Evolutionary conservation across 2,329 filamentous ascomycete species (phyloP).

Genomic region (Fonsecaea nubica): DNA sequence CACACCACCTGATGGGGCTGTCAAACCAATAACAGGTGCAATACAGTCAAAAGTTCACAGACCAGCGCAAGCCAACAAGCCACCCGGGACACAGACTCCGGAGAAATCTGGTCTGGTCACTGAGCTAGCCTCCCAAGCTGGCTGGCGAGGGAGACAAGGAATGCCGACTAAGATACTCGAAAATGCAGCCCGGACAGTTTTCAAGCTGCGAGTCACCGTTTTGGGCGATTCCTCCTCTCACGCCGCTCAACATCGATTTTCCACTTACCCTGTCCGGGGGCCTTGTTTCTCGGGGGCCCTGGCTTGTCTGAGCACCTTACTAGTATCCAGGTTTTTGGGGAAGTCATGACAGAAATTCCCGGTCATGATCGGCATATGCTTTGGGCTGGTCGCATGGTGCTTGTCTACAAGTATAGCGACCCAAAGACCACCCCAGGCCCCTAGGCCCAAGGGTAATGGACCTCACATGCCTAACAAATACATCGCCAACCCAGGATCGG

Average conservation of each 20-base stretch:
- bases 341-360: background rate
- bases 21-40: background rate
- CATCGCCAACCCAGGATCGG: conserved; percentile 15
- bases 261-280: background rate
- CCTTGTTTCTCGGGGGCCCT: background rate
- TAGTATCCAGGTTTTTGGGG: background rate
- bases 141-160: background rate
- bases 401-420: background rate
- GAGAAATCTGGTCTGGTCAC: background rate
- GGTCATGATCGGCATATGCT: background rate
- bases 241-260: background rate
- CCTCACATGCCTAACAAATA: background rate
- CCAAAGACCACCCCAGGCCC: background rate
- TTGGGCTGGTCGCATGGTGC: conserved; percentile 4
- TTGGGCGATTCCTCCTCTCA: background rate
- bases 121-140: background rate
- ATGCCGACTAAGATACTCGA: conserved; percentile 2
- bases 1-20: conserved; percentile 1
- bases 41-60: background rate
- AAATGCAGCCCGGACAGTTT: background rate
- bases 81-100: background rate
- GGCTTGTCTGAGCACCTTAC: background rate
- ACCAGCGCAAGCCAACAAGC: conserved; percentile 1
- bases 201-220: conserved; percentile 1
- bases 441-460: background rate